phyloP scores from a whole-genome alignment of 495 filamentous ascomycete species.

The Penicillium bovifimosum region DNA sequence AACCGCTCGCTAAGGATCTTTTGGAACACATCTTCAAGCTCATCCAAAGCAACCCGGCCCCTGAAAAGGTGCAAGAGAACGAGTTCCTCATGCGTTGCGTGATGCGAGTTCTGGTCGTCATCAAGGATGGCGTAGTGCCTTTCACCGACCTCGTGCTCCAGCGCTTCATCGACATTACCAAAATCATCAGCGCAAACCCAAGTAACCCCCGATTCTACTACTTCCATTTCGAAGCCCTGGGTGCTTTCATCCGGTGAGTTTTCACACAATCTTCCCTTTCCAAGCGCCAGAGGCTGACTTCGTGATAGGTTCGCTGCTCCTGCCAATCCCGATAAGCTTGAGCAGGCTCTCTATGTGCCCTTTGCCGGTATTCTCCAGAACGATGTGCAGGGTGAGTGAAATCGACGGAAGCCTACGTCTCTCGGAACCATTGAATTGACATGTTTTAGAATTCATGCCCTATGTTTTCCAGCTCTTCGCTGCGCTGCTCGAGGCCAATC shows the following conservation, averaged over 20 bases:
- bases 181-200: constrained; percentile 83
- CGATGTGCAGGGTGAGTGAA: constrained; percentile 65
- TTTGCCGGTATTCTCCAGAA: constrained; percentile 70
- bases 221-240: constrained; percentile 92
- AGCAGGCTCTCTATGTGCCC: constrained; percentile 68
- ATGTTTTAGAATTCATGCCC: constrained; percentile 74
- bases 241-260: constrained; percentile 77
- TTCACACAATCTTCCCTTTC: no score
- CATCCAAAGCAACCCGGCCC: constrained; percentile 70
- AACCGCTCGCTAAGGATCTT: constrained; percentile 75
- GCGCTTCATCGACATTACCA: constrained; percentile 79
- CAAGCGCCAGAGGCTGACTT: constrained; percentile 1
- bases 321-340: constrained; percentile 63
- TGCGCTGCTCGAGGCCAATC: constrained; percentile 77
- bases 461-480: constrained; percentile 96
- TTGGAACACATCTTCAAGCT: constrained; percentile 88
- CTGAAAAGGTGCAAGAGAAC: constrained; percentile 95
- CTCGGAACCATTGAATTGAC: constrained; percentile 6
- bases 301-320: constrained; percentile 58
- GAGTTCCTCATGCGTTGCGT: constrained; percentile 98
- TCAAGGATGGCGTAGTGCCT: constrained; percentile 69
- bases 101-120: constrained; percentile 92
- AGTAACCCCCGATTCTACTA: constrained; percentile 98
- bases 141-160: constrained; percentile 66
- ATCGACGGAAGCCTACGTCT: not conserved